Percentiles rank a stretch among this genome's conserved stretches.
Evolutionary conservation across 257 asterid genomes (phyloP).

Genomic region (Solanum habrochaites): DNA sequence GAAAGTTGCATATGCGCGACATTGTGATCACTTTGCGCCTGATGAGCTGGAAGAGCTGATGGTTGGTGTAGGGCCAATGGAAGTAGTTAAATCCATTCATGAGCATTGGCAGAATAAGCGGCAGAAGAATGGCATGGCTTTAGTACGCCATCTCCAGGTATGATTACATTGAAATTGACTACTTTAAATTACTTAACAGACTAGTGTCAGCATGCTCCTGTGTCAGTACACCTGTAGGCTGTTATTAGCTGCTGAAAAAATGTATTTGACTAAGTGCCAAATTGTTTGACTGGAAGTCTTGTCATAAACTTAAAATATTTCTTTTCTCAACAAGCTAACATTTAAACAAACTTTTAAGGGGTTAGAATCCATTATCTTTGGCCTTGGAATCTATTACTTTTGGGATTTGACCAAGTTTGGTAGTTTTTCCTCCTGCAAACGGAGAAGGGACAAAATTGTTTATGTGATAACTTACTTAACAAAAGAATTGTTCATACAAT

Average conservation of each 20-base stretch:
- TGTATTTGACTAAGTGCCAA: neutral
- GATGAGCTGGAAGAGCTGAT: constrained; percentile 58
- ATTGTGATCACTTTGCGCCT: constrained; percentile 44
- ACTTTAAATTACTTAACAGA: neutral
- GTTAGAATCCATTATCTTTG: neutral
- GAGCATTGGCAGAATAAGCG: constrained; percentile 75
- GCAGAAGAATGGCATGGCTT: constrained; percentile 64
- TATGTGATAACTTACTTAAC: neutral
- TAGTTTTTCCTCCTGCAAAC: neutral
- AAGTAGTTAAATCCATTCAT: constrained; percentile 40
- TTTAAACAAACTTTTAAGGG: neutral
- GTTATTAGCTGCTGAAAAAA: neutral
- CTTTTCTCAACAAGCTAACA: neutral
- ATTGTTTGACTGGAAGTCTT: neutral
- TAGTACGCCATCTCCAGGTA: constrained; percentile 91
- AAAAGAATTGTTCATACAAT: neutral
- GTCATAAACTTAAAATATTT: neutral
- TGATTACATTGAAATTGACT: neutral
- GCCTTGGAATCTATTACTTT: neutral
- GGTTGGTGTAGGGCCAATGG: constrained; percentile 39
- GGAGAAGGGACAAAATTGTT: neutral
- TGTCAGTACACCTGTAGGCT: neutral
- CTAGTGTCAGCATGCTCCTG: neutral
- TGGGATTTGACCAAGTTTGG: neutral
- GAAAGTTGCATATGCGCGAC: constrained; percentile 60